Evolutionary conservation across 225 moss, liverwort and hornwort genomes (phyloP).

Genomic region (Marchantia polymorpha): DNA sequence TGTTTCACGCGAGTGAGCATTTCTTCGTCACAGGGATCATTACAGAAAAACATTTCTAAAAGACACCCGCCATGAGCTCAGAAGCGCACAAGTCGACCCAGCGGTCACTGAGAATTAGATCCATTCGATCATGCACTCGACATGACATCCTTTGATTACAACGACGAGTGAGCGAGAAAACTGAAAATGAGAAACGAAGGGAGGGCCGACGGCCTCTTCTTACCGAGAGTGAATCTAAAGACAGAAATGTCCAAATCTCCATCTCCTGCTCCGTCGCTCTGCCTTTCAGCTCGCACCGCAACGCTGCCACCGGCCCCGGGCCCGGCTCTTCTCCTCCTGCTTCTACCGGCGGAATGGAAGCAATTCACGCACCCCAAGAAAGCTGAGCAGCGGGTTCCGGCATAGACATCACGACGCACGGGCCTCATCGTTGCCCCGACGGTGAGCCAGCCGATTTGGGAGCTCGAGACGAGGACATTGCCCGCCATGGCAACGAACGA

Average conservation of each 20-base stretch:
- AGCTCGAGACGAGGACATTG: not conserved
- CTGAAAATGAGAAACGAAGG: not conserved
- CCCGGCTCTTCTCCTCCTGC: not conserved
- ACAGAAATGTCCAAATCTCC: slow-evolving; percentile 50
- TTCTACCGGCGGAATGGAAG: not conserved
- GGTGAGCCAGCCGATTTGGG: not conserved
- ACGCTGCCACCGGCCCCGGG: not conserved
- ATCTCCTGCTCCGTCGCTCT: slow-evolving; percentile 2
- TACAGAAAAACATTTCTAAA: no score
- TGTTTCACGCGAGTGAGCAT: no score
- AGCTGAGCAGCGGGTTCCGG: not conserved
- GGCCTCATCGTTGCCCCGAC: no score
- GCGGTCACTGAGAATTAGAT: not conserved
- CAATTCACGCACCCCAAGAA: not conserved
- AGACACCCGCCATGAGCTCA: not conserved
- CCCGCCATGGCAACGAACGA: not conserved
- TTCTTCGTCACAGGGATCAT: no score
- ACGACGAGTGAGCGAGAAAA: not conserved
- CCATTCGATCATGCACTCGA: not conserved
- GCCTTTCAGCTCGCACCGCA: slow-evolving; percentile 2
- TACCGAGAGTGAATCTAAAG: slow-evolving; percentile 83
- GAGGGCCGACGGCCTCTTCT: not conserved
- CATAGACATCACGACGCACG: not conserved
- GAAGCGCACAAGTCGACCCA: not conserved
- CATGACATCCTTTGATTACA: not conserved